Percentiles rank a stretch among this genome's conserved stretches.
phyloP scores from a whole-genome alignment of 306 rosid genomes.

The Trifolium fragiferum region DNA sequence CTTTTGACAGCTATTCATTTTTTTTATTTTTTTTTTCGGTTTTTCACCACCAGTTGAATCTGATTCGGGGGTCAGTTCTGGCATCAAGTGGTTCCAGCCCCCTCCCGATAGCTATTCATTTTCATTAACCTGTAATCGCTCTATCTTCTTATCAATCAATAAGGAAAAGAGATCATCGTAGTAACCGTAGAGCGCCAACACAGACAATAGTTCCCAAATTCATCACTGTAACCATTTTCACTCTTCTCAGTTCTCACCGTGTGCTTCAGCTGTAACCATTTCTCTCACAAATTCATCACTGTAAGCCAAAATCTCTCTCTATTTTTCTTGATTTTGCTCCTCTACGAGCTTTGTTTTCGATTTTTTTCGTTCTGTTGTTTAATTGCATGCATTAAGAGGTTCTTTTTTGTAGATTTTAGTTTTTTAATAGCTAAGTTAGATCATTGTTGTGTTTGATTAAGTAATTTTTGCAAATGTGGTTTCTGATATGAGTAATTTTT shows the following conservation, averaged over 20 bases:
- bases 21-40: too few species aligned
- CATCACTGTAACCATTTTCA: not conserved
- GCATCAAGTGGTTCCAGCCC: too few species aligned
- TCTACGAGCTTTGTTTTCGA: slow-evolving; percentile 8
- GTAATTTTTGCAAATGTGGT: not conserved
- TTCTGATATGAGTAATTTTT: not conserved
- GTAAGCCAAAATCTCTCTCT: too few species aligned
- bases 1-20: too few species aligned
- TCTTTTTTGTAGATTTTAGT: not conserved
- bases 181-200: not conserved
- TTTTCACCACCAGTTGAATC: too few species aligned
- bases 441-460: slow-evolving; percentile 13
- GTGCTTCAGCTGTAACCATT: too few species aligned
- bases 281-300: not conserved
- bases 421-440: not conserved
- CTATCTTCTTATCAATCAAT: too few species aligned
- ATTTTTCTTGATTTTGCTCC: not conserved
- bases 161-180: not conserved
- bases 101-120: too few species aligned
- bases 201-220: not conserved
- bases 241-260: not conserved
- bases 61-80: too few species aligned
- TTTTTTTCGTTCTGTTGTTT: not conserved
- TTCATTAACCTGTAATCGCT: too few species aligned
- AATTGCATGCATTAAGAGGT: not conserved